Evolutionary conservation across 345 rosid genomes (phyloP).

Genomic region (Salix arbutifolia): DNA sequence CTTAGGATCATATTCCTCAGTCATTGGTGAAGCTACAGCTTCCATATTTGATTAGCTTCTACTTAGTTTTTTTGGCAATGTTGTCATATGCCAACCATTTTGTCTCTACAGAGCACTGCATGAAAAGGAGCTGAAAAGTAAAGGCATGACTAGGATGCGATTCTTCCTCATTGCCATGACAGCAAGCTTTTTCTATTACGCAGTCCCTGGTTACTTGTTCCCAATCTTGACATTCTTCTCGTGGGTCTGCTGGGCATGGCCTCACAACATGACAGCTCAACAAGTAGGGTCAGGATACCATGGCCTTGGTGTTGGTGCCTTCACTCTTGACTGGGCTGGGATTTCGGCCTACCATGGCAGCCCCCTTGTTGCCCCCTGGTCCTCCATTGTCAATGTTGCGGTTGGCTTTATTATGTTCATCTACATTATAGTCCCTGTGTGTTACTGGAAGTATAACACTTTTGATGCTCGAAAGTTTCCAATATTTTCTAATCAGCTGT

Average conservation of each 20-base stretch:
- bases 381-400: conserved; percentile 83
- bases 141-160: conserved; percentile 70
- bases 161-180: conserved; percentile 62
- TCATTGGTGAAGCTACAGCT: not conserved
- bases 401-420: conserved; percentile 90
- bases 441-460: conserved; percentile 90
- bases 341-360: conserved; percentile 98
- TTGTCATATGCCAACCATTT: not conserved
- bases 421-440: conserved; percentile 81
- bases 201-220: conserved; percentile 84
- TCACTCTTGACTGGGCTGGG: conserved; percentile 99
- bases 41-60: not conserved
- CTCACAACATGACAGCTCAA: conserved; percentile 84
- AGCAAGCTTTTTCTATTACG: conserved; percentile 77
- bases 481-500: conserved; percentile 82
- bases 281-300: conserved; percentile 96
- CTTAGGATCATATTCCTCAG: not conserved
- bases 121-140: conserved; percentile 58
- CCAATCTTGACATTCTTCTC: conserved; percentile 92
- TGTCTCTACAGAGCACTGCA: conserved; percentile 74
- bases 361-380: conserved; percentile 90
- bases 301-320: conserved; percentile 92
- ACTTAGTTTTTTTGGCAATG: not conserved
- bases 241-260: conserved; percentile 96
- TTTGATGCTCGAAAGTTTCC: conserved; percentile 89